A percentile compares a stretch with the other conserved stretches of the same genome.
These are phyloP conservation scores for Heracleum sosnowskyi DNA, from an alignment of 129 eudicot species.

Conservation along the genomic window DNA sequence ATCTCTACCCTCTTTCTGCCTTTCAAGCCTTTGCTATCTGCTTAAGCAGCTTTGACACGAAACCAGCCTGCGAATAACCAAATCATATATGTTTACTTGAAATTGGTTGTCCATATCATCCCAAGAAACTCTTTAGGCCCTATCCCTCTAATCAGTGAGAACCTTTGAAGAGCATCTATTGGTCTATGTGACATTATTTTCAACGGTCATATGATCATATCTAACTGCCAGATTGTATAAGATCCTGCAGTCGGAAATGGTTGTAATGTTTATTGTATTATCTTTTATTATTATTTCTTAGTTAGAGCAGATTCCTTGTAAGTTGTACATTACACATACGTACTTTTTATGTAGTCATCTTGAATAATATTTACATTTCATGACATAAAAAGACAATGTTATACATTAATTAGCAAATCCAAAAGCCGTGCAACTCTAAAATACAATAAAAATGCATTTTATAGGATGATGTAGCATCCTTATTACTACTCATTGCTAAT, in stretches of 20 bases:
- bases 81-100: neutral
- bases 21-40: conserved; percentile 74
- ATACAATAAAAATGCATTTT: neutral
- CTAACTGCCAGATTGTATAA: neutral
- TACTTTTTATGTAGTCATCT: neutral
- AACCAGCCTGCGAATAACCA: conserved; percentile 61
- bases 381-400: neutral
- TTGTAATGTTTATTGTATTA: neutral
- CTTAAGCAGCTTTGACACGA: conserved; percentile 68
- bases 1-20: conserved; percentile 59
- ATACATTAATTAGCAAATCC: neutral
- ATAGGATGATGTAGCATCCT: conserved; percentile 19
- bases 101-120: conserved; percentile 2
- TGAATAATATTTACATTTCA: neutral
- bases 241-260: neutral
- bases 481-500: conserved; percentile 1
- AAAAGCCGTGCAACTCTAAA: neutral
- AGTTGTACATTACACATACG: neutral
- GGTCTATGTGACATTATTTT: conserved; percentile 6
- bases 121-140: conserved; percentile 5
- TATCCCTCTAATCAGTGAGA: neutral
- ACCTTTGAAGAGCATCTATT: neutral
- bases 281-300: neutral
- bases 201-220: neutral
- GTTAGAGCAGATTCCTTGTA: neutral